Evolutionary conservation across 257 asterid genomes (phyloP), one percentile per base, ranked within the genome.

Genomic region (Craterostigma plantagineum): DNA sequence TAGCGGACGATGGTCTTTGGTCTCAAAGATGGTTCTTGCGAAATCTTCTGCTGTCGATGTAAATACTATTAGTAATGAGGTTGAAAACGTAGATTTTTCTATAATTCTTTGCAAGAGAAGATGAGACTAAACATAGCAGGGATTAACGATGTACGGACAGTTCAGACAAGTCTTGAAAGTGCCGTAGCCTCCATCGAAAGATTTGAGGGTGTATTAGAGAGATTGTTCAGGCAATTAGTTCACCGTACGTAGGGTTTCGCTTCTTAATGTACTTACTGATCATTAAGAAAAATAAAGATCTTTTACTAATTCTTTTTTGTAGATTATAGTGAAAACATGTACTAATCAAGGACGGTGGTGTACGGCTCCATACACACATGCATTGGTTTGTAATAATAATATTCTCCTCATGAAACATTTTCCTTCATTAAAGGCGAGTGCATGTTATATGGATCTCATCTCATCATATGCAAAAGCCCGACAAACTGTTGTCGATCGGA

Each of bases 151-250:
- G 44, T 40, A 4, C 44, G 44, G 15, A 13, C 9, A 7, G 44
- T 40, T 14, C 14, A 40, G 44, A 16, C 1, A 16, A 40, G 44
- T 9, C 44, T 40, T 14, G 10, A 16, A 12, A 16, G 7, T 14
- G 44, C 8, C 10, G 44, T n/a, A n/a, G 44, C 14, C 44, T 1
- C 15, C 14, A 40, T 40, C 15, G 44, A 16, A 9, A 12, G 44
- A n/a, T n/a, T 40, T 40, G 44, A 40, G 16, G 2, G 15, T 8
- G 44, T 14, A 12, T 40, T 40, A 16, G 44, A 40, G 44, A 40
- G 44, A 13, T 14, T 40, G 44, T 40, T 3, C 9, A 40, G 44
- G 2, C 17, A 40, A 16, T 1, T 40, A 15, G 44, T 40, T 10
- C 44, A 12, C 15, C 7, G 17, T n/a, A n/a, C n/a, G n/a, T 12